Evolutionary conservation across 2,329 filamentous ascomycete genomes (phyloP).

Genomic region (Lecanosticta acicola): DNA sequence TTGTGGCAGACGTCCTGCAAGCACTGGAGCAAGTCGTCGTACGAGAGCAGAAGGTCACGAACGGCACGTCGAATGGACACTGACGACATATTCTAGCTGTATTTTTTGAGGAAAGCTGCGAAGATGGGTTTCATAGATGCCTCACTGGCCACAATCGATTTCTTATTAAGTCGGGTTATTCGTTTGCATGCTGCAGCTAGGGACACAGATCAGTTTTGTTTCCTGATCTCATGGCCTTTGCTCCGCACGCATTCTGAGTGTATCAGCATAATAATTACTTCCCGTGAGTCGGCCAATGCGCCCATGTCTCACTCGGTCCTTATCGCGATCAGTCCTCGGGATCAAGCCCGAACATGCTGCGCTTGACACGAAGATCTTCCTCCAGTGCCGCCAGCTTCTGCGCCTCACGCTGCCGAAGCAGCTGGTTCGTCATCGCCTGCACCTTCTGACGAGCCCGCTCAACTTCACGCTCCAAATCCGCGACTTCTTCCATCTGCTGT

Average conservation of each 20-base stretch:
- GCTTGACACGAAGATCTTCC: constrained; percentile 52
- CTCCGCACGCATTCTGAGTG: too few relatives aligned
- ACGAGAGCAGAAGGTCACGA: constrained; percentile 39
- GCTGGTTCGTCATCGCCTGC: constrained; percentile 39
- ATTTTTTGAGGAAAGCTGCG: too few relatives aligned
- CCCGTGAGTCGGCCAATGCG: too few relatives aligned
- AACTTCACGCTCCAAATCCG: constrained; percentile 50
- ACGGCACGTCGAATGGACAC: constrained; percentile 30
- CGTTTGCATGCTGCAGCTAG: too few relatives aligned
- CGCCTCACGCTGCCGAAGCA: constrained; percentile 47
- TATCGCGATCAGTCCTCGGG: constrained; percentile 27
- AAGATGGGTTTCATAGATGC: constrained; percentile 1
- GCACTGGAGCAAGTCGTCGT: constrained; percentile 73
- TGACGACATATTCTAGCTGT: too few relatives aligned
- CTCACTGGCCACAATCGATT: not conserved
- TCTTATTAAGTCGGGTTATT: not conserved
- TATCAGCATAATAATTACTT: too few relatives aligned
- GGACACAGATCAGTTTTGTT: too few relatives aligned
- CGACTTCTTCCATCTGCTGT: constrained; percentile 49
- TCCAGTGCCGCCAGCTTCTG: constrained; percentile 47
- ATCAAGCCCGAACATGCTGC: constrained; percentile 36
- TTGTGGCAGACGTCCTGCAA: constrained; percentile 73
- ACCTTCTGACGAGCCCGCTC: constrained; percentile 35
- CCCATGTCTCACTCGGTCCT: too few relatives aligned
- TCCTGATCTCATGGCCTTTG: too few relatives aligned